Evolutionary conservation across 768 basidiomycete species (phyloP).

Genomic region (Austroboletus eburneus): DNA sequence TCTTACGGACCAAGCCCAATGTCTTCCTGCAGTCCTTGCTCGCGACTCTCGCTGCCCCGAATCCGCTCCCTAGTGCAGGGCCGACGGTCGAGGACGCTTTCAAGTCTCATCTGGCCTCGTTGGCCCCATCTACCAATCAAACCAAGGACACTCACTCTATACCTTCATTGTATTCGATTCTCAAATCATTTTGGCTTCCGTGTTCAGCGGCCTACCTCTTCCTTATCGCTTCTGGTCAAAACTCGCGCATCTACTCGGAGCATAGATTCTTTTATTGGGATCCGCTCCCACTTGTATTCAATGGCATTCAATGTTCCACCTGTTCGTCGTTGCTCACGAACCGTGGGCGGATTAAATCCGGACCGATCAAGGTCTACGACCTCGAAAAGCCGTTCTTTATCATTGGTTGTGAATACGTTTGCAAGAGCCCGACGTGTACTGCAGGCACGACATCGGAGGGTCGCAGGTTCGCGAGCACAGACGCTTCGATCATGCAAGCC

Average conservation of each 20-base stretch:
- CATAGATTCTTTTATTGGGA: constrained; percentile 88
- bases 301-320: constrained; percentile 70
- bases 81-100: constrained; percentile 74
- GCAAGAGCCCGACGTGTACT: constrained; percentile 48
- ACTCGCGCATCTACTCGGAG: constrained; percentile 64
- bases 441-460: constrained; percentile 45
- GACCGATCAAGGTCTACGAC: constrained; percentile 77
- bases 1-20: constrained; percentile 53
- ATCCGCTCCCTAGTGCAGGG: constrained; percentile 56
- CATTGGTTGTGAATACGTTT: constrained; percentile 80
- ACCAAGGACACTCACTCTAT: constrained; percentile 46
- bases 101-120: constrained; percentile 67
- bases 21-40: constrained; percentile 56
- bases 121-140: constrained; percentile 47
- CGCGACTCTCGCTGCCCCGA: constrained; percentile 55
- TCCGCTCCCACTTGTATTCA: constrained; percentile 76
- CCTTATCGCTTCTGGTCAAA: constrained; percentile 65
- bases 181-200: constrained; percentile 84
- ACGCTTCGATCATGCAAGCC: constrained; percentile 64
- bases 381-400: constrained; percentile 78
- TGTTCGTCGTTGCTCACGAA: constrained; percentile 60
- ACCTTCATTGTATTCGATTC: constrained; percentile 68
- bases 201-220: constrained; percentile 74
- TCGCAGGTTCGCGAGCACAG: constrained; percentile 67
- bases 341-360: constrained; percentile 66